These are phyloP conservation scores for Alternaria tenuissima DNA, from an alignment of 2,329 filamentous ascomycete species.

Conservation along the genomic window DNA sequence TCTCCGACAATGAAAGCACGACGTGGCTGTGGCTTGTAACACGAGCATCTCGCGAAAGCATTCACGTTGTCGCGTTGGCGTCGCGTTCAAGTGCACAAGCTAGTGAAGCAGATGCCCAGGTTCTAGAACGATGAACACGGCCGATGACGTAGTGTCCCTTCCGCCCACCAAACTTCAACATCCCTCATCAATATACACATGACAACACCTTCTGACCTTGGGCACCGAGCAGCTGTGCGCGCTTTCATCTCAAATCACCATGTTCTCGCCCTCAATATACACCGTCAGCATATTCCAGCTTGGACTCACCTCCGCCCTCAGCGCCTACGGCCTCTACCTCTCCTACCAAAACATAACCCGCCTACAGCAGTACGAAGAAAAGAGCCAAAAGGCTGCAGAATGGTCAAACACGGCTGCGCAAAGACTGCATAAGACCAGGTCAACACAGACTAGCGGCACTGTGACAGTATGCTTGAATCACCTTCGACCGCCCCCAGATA, in stretches of 20 bases:
- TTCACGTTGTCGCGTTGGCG: neutral
- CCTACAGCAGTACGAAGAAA: constrained; percentile 47
- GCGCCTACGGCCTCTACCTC: constrained; percentile 43
- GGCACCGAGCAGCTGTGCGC: neutral
- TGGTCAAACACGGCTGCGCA: constrained; percentile 45
- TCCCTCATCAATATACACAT: neutral
- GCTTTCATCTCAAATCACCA: neutral
- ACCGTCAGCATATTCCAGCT: constrained; percentile 19
- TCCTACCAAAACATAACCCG: constrained; percentile 49
- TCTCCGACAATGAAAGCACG: neutral
- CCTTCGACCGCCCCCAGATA: neutral
- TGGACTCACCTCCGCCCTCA: constrained; percentile 30
- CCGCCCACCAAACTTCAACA: neutral
- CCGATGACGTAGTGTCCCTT: constrained; percentile 1
- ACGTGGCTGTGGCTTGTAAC: neutral
- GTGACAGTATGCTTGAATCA: constrained; percentile 35
- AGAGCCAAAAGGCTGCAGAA: constrained; percentile 48
- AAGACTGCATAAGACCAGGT: constrained; percentile 45
- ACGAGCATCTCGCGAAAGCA: neutral
- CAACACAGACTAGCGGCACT: constrained; percentile 46
- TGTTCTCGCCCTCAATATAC: constrained; percentile 4
- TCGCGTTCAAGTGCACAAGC: neutral
- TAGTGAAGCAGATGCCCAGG: neutral
- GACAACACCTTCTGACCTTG: neutral
- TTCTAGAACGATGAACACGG: neutral